Conservation (phyloP, 306 rosid species). For the Lathyrus sativus region DNA sequence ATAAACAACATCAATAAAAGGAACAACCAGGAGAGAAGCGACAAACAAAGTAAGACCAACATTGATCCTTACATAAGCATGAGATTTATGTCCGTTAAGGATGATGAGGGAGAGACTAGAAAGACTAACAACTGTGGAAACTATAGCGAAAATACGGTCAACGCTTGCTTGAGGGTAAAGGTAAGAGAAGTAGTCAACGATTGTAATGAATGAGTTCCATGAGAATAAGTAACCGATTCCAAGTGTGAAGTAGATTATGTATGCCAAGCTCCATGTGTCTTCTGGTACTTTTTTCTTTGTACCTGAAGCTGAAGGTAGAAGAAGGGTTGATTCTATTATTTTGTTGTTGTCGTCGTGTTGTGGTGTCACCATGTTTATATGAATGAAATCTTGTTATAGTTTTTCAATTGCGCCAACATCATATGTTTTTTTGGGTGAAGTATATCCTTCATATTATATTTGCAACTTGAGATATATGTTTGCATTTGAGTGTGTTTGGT, state of each 20-base stretch:
- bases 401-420: neutral
- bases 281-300: neutral
- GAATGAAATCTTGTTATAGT: neutral
- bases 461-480: too few relatives aligned
- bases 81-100: neutral
- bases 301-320: neutral
- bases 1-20: slow-evolving; percentile 5
- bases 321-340: neutral
- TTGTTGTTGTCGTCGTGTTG: neutral
- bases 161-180: slow-evolving; percentile 2
- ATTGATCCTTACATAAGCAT: neutral
- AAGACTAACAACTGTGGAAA: neutral
- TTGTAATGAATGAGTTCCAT: slow-evolving; percentile 13
- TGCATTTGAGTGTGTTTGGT: too few relatives aligned
- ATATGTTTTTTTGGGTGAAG: too few relatives aligned
- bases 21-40: neutral
- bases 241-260: neutral
- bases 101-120: neutral
- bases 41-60: neutral
- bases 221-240: slow-evolving; percentile 1
- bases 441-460: too few relatives aligned
- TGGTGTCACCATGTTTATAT: neutral
- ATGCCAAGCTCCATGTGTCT: neutral
- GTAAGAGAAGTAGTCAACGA: slow-evolving; percentile 7
- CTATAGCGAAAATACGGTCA: neutral